A percentile compares a stretch with the other conserved stretches of the same genome.
Evolutionary conservation across 768 basidiomycete genomes (phyloP).

Genomic region (Tylopilus sp.): DNA sequence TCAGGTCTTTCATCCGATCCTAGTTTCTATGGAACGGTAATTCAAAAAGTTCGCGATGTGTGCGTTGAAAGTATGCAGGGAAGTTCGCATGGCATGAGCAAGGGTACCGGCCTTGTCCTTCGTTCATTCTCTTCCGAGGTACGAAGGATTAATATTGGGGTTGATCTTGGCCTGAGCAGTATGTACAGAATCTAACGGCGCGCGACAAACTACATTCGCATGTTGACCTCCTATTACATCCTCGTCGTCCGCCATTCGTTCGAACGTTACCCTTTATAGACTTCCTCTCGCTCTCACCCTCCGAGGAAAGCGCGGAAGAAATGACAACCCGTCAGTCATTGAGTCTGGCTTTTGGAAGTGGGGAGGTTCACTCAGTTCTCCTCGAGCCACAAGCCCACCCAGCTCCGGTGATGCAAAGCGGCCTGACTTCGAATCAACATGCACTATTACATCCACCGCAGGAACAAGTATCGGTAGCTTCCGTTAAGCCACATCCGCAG

Average conservation of each 20-base stretch:
- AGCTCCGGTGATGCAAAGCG: neutral
- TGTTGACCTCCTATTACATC: conserved; percentile 69
- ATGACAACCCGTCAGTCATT: conserved; percentile 41
- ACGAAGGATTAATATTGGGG: conserved; percentile 10
- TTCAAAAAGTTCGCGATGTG: conserved; percentile 43
- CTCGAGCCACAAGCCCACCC: conserved; percentile 1
- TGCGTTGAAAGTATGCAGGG: conserved; percentile 51
- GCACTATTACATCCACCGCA: neutral
- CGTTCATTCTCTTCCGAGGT: conserved; percentile 36
- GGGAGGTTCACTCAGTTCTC: neutral
- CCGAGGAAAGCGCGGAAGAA: conserved; percentile 68
- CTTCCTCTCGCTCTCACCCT: conserved; percentile 53
- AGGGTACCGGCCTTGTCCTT: conserved; percentile 55
- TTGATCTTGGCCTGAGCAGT: neutral
- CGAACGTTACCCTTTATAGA: conserved; percentile 65
- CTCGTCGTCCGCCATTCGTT: conserved; percentile 73
- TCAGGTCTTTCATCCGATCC: conserved; percentile 53
- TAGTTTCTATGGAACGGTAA: conserved; percentile 44
- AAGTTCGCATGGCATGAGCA: conserved; percentile 57
- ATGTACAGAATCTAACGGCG: conserved; percentile 15
- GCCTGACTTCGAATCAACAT: neutral
- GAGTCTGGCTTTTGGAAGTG: conserved; percentile 29
- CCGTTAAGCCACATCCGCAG: conserved; percentile 1
- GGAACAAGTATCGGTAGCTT: neutral
- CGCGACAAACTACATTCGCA: conserved; percentile 29